Percentiles rank a stretch among this genome's conserved stretches.
phyloP scores from a whole-genome alignment of 2,329 filamentous ascomycete genomes.

The Penicillium oxalicum region DNA sequence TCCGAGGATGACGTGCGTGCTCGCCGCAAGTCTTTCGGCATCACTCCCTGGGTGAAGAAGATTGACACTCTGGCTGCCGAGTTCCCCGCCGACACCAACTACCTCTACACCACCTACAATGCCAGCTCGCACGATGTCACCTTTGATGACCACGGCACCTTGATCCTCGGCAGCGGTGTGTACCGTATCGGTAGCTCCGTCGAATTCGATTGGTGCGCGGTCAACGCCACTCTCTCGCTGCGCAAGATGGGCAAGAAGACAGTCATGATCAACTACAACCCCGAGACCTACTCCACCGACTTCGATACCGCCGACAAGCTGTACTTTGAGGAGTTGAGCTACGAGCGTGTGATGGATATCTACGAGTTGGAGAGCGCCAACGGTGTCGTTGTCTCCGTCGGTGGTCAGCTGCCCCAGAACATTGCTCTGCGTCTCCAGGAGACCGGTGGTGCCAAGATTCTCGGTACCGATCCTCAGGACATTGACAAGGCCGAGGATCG shows the following conservation, averaged over 20 bases:
- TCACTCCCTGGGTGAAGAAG: constrained; percentile 94
- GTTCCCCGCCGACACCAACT: constrained; percentile 92
- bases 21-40: constrained; percentile 75
- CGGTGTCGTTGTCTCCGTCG: constrained; percentile 91
- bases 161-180: constrained; percentile 89
- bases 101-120: constrained; percentile 97
- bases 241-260: constrained; percentile 91
- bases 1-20: constrained; percentile 87
- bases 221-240: constrained; percentile 79
- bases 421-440: constrained; percentile 93
- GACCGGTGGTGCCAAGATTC: constrained; percentile 77
- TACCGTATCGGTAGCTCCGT: constrained; percentile 97
- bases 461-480: constrained; percentile 86
- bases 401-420: constrained; percentile 94
- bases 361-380: constrained; percentile 83
- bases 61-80: constrained; percentile 97
- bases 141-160: constrained; percentile 84
- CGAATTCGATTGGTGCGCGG: constrained; percentile 98
- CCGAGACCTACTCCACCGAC: constrained; percentile 76
- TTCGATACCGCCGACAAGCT: constrained; percentile 84
- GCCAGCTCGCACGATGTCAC: constrained; percentile 86
- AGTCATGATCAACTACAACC: constrained; percentile 92
- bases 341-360: constrained; percentile 98
- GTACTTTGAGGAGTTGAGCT: constrained; percentile 95
- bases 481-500: constrained; percentile 98